These are phyloP conservation scores for Naganishia randhawae DNA, from an alignment of 768 basidiomycete species.

Conservation along the genomic window DNA sequence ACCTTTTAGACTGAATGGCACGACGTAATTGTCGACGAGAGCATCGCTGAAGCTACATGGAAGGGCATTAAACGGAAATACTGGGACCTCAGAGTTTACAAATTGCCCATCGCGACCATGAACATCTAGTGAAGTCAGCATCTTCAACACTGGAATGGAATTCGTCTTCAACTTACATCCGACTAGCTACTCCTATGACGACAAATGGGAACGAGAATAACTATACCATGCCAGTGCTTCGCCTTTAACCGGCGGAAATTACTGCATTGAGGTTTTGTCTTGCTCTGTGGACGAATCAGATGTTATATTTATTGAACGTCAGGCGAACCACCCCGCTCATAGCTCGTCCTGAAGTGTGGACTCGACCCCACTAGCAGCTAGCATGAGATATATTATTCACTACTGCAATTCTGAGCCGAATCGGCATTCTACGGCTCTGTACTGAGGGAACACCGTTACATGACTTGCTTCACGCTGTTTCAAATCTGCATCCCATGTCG, in stretches of 20 bases:
- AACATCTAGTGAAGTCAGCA: conserved; percentile 8
- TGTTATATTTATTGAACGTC: background rate
- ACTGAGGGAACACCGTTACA: background rate
- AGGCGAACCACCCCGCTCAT: no score
- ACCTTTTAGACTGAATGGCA: conserved; percentile 58
- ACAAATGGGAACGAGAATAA: no score
- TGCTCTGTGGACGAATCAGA: background rate
- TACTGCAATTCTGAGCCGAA: background rate
- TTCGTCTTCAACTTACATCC: no score
- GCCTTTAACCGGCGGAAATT: background rate
- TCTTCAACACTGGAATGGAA: background rate
- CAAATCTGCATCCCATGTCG: background rate
- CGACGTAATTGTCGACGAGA: conserved; percentile 67
- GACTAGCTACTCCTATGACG: no score
- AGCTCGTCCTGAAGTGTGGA: no score
- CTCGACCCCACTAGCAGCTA: no score
- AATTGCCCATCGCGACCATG: conserved; percentile 51
- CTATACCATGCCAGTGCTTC: background rate
- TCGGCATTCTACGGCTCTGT: conserved; percentile 17
- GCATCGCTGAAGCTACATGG: conserved; percentile 65
- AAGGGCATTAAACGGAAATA: conserved; percentile 54
- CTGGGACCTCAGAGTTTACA: conserved; percentile 63
- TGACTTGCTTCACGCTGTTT: background rate
- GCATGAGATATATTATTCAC: no score
- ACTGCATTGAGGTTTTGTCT: background rate